These are phyloP conservation scores for Ophiostoma australiae DNA, from an alignment of 2,329 filamentous ascomycete species.

Conservation along the genomic window DNA sequence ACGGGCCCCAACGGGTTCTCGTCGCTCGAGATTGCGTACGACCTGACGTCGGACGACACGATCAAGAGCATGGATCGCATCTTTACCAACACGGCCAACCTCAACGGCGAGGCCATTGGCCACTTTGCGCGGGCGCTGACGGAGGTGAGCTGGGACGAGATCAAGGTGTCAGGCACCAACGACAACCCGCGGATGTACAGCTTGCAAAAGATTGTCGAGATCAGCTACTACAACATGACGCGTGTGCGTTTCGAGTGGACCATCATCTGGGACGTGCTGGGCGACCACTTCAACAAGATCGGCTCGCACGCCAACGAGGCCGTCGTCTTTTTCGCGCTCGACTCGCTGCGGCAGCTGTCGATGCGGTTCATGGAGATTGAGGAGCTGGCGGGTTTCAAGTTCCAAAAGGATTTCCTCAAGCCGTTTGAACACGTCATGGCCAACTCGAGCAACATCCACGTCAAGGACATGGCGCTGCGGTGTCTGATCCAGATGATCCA, in stretches of 20 bases:
- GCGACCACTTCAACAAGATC: conserved; percentile 96
- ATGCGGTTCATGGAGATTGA: conserved; percentile 99
- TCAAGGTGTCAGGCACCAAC: conserved; percentile 92
- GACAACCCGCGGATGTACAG: conserved; percentile 96
- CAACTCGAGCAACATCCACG: conserved; percentile 82
- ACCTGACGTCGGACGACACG: conserved; percentile 73
- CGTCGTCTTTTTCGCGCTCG: conserved; percentile 95
- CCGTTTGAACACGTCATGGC: conserved; percentile 97
- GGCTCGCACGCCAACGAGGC: conserved; percentile 95
- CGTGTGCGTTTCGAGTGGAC: conserved; percentile 98
- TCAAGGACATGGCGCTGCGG: conserved; percentile 95
- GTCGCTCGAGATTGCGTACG: conserved; percentile 74
- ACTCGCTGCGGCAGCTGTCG: conserved; percentile 88
- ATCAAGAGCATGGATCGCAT: conserved; percentile 93
- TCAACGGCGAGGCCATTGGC: conserved; percentile 90
- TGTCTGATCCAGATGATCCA: conserved; percentile 99
- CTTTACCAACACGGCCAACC: conserved; percentile 90
- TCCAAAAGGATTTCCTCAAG: conserved; percentile 98
- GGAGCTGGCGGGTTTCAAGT: conserved; percentile 96
- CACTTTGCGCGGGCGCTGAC: conserved; percentile 89
- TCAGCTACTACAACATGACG: conserved; percentile 99
- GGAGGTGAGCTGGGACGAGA: conserved; percentile 98
- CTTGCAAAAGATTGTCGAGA: conserved; percentile 95
- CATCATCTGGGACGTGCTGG: conserved; percentile 95
- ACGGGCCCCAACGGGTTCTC: conserved; percentile 60